Conservation (phyloP, 2,329 filamentous ascomycete genomes). For the Talaromyces rugulosus region DNA sequence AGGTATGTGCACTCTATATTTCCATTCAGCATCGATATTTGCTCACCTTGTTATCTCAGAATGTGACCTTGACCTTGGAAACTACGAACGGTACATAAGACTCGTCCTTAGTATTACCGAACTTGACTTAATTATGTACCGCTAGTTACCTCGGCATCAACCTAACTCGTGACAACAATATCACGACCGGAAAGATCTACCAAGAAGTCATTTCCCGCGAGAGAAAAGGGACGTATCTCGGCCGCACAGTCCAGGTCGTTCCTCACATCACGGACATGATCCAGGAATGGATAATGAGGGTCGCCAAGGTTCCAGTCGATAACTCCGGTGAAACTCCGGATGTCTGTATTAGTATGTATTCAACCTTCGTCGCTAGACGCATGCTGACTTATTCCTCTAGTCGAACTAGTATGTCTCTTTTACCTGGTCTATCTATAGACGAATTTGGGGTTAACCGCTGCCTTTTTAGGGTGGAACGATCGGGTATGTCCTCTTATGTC, state of each 20-base stretch:
- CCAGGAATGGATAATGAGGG: constrained; percentile 86
- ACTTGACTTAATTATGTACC: neutral
- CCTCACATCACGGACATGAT: constrained; percentile 90
- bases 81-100: constrained; percentile 53
- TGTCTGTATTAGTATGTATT: constrained; percentile 65
- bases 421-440: neutral
- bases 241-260: constrained; percentile 62
- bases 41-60: neutral
- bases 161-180: constrained; percentile 83
- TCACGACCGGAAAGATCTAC: constrained; percentile 97
- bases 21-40: neutral
- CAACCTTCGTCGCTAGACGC: neutral
- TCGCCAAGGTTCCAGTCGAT: constrained; percentile 81
- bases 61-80: constrained; percentile 67
- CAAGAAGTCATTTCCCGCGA: constrained; percentile 69
- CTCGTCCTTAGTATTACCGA: neutral
- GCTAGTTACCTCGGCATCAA: constrained; percentile 72
- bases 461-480: neutral
- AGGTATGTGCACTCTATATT: constrained; percentile 45
- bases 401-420: neutral
- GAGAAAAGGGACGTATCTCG: constrained; percentile 72
- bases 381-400: neutral
- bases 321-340: constrained; percentile 78
- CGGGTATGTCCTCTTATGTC: neutral
- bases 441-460: neutral